A percentile compares a stretch with the other conserved stretches of the same genome.
Evolutionary conservation across 306 rosid species (phyloP).

Genomic region (Prunus mume): DNA sequence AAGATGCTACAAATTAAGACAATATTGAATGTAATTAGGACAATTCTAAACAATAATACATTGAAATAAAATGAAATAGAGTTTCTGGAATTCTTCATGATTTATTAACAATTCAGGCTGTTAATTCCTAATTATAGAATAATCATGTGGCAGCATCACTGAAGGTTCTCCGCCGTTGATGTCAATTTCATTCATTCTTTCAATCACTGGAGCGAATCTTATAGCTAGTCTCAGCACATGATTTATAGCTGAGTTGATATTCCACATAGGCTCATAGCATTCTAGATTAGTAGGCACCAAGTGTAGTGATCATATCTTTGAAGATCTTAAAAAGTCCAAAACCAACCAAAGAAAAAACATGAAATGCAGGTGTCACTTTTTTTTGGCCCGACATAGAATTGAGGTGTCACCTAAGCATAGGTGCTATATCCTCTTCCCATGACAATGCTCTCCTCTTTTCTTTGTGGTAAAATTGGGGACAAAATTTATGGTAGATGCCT

Average conservation of each 20-base stretch:
- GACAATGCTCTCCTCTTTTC: background rate
- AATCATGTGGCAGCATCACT: background rate
- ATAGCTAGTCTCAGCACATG: background rate
- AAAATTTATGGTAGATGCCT: slow-evolving; percentile 9
- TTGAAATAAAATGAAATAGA: background rate
- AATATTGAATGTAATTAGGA: background rate
- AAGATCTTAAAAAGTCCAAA: slow-evolving; percentile 37
- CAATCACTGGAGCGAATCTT: slow-evolving; percentile 1
- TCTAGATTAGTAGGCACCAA: slow-evolving; percentile 11
- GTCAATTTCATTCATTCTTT: slow-evolving; percentile 28
- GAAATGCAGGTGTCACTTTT: background rate
- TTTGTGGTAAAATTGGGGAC: background rate
- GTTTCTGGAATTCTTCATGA: background rate
- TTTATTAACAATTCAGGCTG: background rate
- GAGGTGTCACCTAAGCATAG: background rate
- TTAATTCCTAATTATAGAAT: background rate
- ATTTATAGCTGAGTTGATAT: slow-evolving; percentile 24
- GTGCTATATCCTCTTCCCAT: background rate
- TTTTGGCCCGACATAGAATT: slow-evolving; percentile 1
- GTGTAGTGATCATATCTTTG: slow-evolving; percentile 37
- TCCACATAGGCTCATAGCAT: slow-evolving; percentile 14
- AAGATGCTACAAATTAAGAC: background rate
- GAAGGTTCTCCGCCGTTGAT: slow-evolving; percentile 14
- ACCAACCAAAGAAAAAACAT: slow-evolving; percentile 17
- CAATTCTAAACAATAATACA: background rate